phyloP scores from a whole-genome alignment of 371 early-diverging fungal species.

The Dichotomocladium elegans region DNA sequence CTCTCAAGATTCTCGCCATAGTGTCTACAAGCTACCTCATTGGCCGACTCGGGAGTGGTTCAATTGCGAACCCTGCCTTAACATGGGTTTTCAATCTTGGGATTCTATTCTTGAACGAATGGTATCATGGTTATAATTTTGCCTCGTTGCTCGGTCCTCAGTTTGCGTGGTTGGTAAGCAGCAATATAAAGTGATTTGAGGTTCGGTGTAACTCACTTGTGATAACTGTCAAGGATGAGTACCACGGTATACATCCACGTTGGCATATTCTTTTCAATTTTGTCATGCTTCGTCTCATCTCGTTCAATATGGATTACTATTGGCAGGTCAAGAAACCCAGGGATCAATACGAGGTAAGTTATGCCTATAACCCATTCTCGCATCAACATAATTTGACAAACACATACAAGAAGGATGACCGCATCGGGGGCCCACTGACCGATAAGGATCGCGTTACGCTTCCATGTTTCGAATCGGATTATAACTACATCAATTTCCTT shows the following conservation, averaged over 20 bases:
- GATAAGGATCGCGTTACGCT: constrained; percentile 64
- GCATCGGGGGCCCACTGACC: constrained; percentile 22
- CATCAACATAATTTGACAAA: background rate
- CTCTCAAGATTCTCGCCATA: constrained; percentile 69
- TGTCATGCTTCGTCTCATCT: constrained; percentile 83
- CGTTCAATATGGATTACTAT: constrained; percentile 90
- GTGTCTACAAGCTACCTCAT: constrained; percentile 61
- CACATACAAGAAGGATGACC: constrained; percentile 39
- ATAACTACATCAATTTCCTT: constrained; percentile 71
- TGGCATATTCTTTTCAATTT: constrained; percentile 94
- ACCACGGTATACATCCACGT: constrained; percentile 62
- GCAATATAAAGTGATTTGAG: background rate
- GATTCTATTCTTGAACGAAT: constrained; percentile 74
- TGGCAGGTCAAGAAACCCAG: constrained; percentile 55
- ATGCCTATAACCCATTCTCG: background rate
- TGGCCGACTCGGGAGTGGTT: constrained; percentile 47
- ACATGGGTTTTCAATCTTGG: constrained; percentile 80
- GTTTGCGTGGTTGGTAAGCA: constrained; percentile 70
- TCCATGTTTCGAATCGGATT: constrained; percentile 58
- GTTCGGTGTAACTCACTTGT: background rate
- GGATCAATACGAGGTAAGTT: constrained; percentile 9
- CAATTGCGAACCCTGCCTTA: constrained; percentile 55
- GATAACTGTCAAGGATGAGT: constrained; percentile 39
- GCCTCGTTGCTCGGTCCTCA: constrained; percentile 33
- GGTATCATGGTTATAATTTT: constrained; percentile 71